Base-by-base conservation (phyloP, 352 stramenopile genomes). In the Ophiocytium majus region DNA sequence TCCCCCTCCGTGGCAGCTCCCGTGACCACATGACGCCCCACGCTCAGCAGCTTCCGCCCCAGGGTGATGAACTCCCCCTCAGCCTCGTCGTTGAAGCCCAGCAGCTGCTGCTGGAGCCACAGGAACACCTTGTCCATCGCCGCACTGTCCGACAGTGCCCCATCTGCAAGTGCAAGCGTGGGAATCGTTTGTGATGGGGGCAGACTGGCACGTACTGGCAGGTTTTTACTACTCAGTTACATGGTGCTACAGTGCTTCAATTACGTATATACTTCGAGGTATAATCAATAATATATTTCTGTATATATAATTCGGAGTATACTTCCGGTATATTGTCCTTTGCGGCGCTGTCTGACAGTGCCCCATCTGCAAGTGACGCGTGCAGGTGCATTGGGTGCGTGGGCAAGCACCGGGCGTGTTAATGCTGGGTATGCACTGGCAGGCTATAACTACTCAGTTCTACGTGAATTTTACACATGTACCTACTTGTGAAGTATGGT, bases 21-120 rank as follows among this genome's bases (percentile, higher is more conserved):
- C 23, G 80, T 71, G 1, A 88, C 84, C 32, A 88, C 80, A 34
- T 88, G 83, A 19, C 79, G 10, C 0, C 64, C 79, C 9, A 88
- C 76, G 23, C 71, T 88, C 63, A 88, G 49, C 1, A 88, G 71
- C 32, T 86, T 88, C 34, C 84, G 43, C 32, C 84, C 84, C 33
- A 88, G 84, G 19, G 83, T 49, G 23, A 88, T 78, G 63, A 88
- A 88, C n/a, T 64, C 37, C 32, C 83, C 84, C 49, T 88, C 84
- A 35, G 83, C 75, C 9, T 88, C 84, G 78, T 88, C 84, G 43
- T 82, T 76, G 57, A 83, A 84, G 63, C 71, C 80, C 5, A 88
- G 81, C 81, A 88, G 82, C 36, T 79, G 86, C 74, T 79, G 84
- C 84, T 88, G 84, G 10, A 88, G 81, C 84, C 84, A 88, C 31